Evolutionary conservation across 345 rosid genomes (phyloP).

Genomic region (Camelina laxa): DNA sequence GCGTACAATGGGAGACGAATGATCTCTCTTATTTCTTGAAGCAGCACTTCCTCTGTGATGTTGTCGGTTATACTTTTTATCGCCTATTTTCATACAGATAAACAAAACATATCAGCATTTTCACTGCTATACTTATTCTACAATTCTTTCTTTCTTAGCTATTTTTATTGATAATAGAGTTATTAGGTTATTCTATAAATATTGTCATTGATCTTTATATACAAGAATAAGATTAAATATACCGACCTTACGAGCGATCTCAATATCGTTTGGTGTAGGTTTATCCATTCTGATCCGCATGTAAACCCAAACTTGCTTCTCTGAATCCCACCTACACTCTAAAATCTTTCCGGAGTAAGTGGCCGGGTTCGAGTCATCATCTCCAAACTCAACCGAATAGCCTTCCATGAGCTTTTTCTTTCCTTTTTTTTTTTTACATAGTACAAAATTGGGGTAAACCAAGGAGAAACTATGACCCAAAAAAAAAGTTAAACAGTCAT

Average conservation of each 20-base stretch:
- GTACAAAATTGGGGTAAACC: too few relatives aligned
- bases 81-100: slow-evolving; percentile 50
- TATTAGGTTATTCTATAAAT: too few relatives aligned
- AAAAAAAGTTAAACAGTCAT: too few relatives aligned
- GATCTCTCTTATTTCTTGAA: slow-evolving; percentile 76
- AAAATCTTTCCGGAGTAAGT: slow-evolving; percentile 76
- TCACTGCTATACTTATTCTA: too few relatives aligned
- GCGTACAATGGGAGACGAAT: slow-evolving; percentile 91
- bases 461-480: too few relatives aligned
- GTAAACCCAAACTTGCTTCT: slow-evolving; percentile 62
- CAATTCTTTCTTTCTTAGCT: too few relatives aligned
- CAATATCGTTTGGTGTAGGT: slow-evolving; percentile 79
- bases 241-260: slow-evolving; percentile 73
- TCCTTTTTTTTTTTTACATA: too few relatives aligned
- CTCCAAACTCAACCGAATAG: slow-evolving; percentile 62
- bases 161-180: too few relatives aligned
- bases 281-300: slow-evolving; percentile 87
- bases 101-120: too few relatives aligned
- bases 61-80: slow-evolving; percentile 88
- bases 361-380: slow-evolving; percentile 61
- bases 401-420: slow-evolving; percentile 88
- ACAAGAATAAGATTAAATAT: too few relatives aligned
- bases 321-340: slow-evolving; percentile 80
- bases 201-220: too few relatives aligned
- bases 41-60: slow-evolving; percentile 81